These are phyloP conservation scores for Aspergillus piperis DNA, from an alignment of 2,329 filamentous ascomycete genomes.

Conservation along the genomic window DNA sequence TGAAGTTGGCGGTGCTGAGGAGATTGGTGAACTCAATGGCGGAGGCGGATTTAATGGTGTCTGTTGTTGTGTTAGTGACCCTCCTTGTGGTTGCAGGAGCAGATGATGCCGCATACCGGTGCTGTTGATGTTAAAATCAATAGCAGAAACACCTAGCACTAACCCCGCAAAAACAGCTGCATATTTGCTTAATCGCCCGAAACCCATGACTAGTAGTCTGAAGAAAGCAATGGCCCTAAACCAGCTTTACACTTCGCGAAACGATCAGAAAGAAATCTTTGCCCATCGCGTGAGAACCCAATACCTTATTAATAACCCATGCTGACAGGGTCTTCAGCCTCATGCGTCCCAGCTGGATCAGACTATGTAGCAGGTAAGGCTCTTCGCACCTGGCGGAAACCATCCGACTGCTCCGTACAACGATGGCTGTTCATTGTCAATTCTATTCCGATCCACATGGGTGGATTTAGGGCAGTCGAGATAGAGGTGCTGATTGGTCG, in stretches of 20 bases:
- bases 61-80: neutral
- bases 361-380: neutral
- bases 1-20: neutral
- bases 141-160: neutral
- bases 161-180: neutral
- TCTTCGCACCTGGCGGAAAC: neutral
- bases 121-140: neutral
- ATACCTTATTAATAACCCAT: neutral
- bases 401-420: no score
- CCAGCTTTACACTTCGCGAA: no score
- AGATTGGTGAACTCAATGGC: neutral
- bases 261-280: no score
- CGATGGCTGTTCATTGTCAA: neutral
- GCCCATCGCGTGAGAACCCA: no score
- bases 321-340: neutral
- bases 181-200: neutral
- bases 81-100: neutral
- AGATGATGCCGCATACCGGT: neutral
- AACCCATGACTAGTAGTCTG: neutral
- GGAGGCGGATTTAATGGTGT: neutral
- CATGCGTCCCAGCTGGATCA: neutral
- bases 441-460: neutral
- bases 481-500: neutral
- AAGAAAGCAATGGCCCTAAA: no score
- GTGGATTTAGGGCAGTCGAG: neutral